phyloP scores from a whole-genome alignment of 108 stramenopile genomes.

The Fistulifera pelliculosa region DNA sequence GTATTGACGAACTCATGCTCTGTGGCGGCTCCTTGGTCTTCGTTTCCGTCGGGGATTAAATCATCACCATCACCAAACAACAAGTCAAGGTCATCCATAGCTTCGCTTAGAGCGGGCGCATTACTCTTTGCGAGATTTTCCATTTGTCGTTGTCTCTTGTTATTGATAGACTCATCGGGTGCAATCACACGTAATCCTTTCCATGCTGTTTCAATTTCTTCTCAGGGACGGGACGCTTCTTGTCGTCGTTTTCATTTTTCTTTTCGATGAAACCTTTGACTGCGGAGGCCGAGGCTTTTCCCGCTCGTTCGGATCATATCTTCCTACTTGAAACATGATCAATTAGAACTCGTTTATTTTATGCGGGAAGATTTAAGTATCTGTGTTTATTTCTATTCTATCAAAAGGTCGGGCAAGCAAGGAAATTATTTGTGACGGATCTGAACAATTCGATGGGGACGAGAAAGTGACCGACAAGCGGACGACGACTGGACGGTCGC shows the following conservation, averaged over 20 bases:
- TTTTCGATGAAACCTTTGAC: conserved; percentile 8
- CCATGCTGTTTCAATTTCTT: not conserved
- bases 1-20: conserved; percentile 1
- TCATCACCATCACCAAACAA: conserved; percentile 32
- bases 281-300: conserved; percentile 16
- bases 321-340: conserved; percentile 63
- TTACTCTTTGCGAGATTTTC: conserved; percentile 13
- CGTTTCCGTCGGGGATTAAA: conserved; percentile 2
- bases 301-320: conserved; percentile 52
- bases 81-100: conserved; percentile 71
- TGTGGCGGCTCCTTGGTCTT: conserved; percentile 8
- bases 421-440: too few species aligned
- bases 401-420: too few species aligned
- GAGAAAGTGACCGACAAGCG: too few species aligned
- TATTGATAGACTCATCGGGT: conserved; percentile 25
- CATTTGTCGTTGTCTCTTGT: conserved; percentile 14
- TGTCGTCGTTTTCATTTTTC: conserved; percentile 8
- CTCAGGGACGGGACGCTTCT: conserved; percentile 3
- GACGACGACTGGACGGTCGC: too few species aligned
- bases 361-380: too few species aligned
- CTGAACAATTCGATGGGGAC: too few species aligned
- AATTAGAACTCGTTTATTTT: too few species aligned
- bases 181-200: conserved; percentile 53
- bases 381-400: too few species aligned
- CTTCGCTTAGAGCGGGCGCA: conserved; percentile 41